phyloP scores from a whole-genome alignment of 176 grass and related monocot genomes.

The Avena sativa region DNA sequence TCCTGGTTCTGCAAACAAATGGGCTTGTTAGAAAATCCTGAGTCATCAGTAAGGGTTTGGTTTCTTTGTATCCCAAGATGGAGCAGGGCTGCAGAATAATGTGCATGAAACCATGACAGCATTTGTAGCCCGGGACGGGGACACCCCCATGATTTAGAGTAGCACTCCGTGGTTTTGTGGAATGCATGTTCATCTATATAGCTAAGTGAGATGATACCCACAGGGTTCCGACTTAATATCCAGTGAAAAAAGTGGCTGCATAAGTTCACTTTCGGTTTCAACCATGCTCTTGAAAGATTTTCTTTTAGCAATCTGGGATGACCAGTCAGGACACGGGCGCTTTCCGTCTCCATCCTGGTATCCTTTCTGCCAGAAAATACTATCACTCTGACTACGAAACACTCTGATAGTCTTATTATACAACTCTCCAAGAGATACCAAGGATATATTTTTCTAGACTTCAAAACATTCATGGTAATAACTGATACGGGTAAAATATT shows the following conservation, averaged over 20 bases:
- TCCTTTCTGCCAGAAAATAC: not conserved
- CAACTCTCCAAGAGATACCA: constrained; percentile 3
- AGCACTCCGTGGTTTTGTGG: not conserved
- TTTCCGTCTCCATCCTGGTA: not conserved
- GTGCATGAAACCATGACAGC: not conserved
- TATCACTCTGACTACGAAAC: not conserved
- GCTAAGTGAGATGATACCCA: not conserved
- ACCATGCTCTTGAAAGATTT: not conserved
- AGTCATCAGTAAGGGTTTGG: not conserved
- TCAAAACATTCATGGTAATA: not conserved
- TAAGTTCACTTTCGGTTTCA: not conserved
- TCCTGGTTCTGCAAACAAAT: not conserved
- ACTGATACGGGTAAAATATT: not conserved
- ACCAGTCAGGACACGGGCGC: not conserved
- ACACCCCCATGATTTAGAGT: not conserved
- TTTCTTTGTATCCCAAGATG: not conserved
- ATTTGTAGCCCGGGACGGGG: not conserved
- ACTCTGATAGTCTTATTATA: not conserved
- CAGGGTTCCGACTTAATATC: not conserved
- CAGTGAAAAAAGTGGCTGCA: not conserved
- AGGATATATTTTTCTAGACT: constrained; percentile 4
- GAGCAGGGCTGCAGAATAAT: not conserved
- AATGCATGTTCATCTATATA: not conserved
- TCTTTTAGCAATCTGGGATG: not conserved
- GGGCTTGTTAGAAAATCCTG: not conserved